phyloP scores from a whole-genome alignment of 1,139 yeast species.

The Hansenula sp. region DNA sequence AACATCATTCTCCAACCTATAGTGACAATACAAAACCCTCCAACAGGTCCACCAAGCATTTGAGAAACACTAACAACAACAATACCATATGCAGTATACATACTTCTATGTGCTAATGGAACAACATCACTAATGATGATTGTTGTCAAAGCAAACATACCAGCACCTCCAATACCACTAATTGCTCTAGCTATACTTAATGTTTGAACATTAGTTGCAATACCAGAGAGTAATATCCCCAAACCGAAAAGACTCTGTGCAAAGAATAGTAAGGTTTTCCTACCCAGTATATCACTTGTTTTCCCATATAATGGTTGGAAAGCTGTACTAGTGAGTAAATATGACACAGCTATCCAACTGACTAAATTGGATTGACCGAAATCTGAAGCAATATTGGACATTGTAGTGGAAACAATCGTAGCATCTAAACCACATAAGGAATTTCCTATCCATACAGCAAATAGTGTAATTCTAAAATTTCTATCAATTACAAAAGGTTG shows the following conservation, averaged over 20 bases:
- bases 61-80: conserved; percentile 64
- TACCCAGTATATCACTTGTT: conserved; percentile 48
- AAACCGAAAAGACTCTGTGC: conserved; percentile 43
- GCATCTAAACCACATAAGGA: conserved; percentile 60
- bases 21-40: conserved; percentile 68
- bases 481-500: neutral
- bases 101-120: conserved; percentile 42
- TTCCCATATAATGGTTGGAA: conserved; percentile 67
- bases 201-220: conserved; percentile 36
- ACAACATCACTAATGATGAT: conserved; percentile 47
- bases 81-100: conserved; percentile 54
- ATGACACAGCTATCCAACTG: conserved; percentile 66
- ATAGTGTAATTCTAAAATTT: conserved; percentile 3
- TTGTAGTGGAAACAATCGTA: conserved; percentile 60
- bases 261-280: conserved; percentile 37
- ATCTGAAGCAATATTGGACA: conserved; percentile 60
- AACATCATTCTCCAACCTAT: conserved; percentile 79
- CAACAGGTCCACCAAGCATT: conserved; percentile 65
- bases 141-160: conserved; percentile 40
- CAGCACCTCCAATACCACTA: conserved; percentile 51
- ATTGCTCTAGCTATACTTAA: conserved; percentile 43
- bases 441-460: conserved; percentile 40
- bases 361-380: conserved; percentile 50
- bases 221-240: conserved; percentile 37
- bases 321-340: conserved; percentile 56